Base-by-base conservation (phyloP, 345 rosid species). In the Punica granatum region DNA sequence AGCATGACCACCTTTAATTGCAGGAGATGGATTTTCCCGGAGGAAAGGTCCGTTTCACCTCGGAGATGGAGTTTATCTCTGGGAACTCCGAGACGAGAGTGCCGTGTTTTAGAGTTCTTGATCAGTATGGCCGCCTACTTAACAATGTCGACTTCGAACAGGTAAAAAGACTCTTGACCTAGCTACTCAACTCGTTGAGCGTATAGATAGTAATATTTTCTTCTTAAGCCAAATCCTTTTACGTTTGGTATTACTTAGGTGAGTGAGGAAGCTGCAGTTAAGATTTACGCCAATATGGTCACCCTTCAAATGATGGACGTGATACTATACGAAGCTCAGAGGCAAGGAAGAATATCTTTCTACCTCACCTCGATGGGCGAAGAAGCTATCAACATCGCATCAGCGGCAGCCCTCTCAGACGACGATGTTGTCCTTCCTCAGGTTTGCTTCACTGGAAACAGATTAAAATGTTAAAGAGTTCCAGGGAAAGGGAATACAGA, bases 301-400 rank as follows among this genome's bases (percentile, higher is more conserved):
- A 82, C 84, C 42, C 90, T 90, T 49, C 92, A 88, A 51, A 73
- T 80, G 37, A 90, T 90, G 94, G 97, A 90, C 63, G 79, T 74
- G 21, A 76, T 86, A 14, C 79, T 86, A 67, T 85, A 82, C 69
- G 97, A 90, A 81, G 91, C 97, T 18, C 97, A 90, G 66, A 78
- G 94, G 68, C 97, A 90, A 78, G 97, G 97, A 66, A 72, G 94
- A 70, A 78, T 90, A 68, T 85, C 97, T 0, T 90, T 90, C 66
- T 90, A 90, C 28, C 18, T 86, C 18, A 86, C 92, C 66, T 71
- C 89, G 3, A 70, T 54, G 6, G 97, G 97, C 12, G 97, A 88
- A 76, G 97, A 88, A 86, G 97, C 92, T 32, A 75, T 85, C 30
- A 85, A 78, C 81, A 82, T 90, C 12, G 94, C 86, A 32, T 86